Conservation (phyloP, 176 grass and related monocot genomes). For the Guadua angustifolia region DNA sequence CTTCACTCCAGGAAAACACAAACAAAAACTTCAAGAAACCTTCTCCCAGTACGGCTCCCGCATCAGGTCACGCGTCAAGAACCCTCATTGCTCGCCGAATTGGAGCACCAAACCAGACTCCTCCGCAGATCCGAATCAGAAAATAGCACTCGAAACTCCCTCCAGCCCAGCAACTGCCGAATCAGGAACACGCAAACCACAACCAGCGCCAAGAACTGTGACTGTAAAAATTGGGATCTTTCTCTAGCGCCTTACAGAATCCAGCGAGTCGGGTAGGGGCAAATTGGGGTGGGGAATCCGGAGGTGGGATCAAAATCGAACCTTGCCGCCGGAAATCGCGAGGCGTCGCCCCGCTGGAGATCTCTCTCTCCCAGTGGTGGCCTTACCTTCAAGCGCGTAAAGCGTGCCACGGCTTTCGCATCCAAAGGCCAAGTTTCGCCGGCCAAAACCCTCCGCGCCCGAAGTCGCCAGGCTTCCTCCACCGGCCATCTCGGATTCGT, state of each 20-base stretch:
- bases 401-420: no score
- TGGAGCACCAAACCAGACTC: background rate
- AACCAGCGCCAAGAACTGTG: conserved; percentile 26
- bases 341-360: conserved; percentile 43
- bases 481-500: no score
- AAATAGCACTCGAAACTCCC: background rate
- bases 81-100: conserved; percentile 43
- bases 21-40: conserved; percentile 35
- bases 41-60: conserved; percentile 45
- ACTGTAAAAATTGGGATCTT: conserved; percentile 45
- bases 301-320: conserved; percentile 60
- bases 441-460: no score
- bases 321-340: conserved; percentile 57
- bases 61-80: conserved; percentile 44
- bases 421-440: no score
- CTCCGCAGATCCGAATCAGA: conserved; percentile 42
- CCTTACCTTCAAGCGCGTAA: no score
- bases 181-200: conserved; percentile 7
- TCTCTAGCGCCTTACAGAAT: background rate
- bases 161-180: conserved; percentile 19
- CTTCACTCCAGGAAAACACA: conserved; percentile 25
- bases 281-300: conserved; percentile 31
- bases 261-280: background rate
- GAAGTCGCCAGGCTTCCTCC: no score
- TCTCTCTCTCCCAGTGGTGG: conserved; percentile 46